phyloP scores from a whole-genome alignment of 208 protist species.

The Wallacemonas rigidus region DNA sequence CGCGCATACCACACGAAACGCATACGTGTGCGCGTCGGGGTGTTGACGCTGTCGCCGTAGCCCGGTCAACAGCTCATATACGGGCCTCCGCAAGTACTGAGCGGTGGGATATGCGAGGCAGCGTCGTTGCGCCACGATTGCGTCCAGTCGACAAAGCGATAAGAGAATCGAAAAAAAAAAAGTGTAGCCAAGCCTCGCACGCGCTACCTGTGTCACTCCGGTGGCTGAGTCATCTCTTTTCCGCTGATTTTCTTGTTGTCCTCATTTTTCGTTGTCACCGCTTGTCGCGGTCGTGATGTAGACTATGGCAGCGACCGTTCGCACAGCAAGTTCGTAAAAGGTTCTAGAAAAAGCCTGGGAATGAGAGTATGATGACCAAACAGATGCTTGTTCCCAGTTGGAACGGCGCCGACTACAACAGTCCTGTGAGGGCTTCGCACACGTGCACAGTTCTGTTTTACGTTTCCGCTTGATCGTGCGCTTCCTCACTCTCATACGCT shows the following conservation, averaged over 20 bases:
- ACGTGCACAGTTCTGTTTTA: neutral
- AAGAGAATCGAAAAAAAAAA: no score
- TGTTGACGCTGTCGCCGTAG: no score
- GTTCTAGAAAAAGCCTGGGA: neutral
- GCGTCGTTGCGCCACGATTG: no score
- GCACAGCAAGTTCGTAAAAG: neutral
- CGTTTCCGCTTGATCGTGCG: neutral
- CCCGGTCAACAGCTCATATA: no score
- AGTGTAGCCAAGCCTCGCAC: no score
- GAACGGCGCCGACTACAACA: neutral
- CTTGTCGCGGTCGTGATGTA: neutral
- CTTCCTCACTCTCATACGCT: neutral
- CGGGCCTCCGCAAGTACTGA: no score
- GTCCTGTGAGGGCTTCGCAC: no score
- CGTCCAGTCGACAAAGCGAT: no score
- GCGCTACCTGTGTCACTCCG: no score
- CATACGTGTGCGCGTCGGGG: no score
- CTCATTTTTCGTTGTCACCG: neutral
- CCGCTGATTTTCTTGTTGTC: neutral
- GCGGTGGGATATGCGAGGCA: no score
- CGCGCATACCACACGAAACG: no score
- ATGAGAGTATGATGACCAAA: constrained; percentile 2
- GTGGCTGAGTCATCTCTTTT: neutral
- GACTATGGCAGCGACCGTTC: neutral
- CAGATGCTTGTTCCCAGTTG: constrained; percentile 13